These are phyloP conservation scores for Komagataella pastoris DNA, from an alignment of 805 yeast genomes.

Conservation along the genomic window DNA sequence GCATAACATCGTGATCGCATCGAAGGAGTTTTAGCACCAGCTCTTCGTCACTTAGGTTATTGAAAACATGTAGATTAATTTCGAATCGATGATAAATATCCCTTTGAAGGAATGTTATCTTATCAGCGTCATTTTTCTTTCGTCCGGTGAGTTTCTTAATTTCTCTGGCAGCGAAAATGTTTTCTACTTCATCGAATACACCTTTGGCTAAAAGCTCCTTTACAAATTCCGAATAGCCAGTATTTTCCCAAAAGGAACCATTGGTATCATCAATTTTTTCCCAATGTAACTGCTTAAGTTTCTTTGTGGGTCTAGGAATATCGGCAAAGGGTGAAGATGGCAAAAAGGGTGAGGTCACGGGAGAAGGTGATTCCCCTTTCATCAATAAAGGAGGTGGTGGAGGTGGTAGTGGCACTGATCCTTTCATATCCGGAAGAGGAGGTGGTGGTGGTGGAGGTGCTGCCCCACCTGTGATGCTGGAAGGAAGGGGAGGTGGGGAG, in stretches of 20 bases:
- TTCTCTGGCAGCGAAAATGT: conserved; percentile 77
- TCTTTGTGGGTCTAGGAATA: conserved; percentile 57
- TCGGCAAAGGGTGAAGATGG: conserved; percentile 26
- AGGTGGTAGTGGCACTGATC: conserved; percentile 19
- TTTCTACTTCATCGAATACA: conserved; percentile 71
- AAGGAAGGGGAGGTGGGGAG: conserved; percentile 22
- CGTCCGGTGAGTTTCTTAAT: conserved; percentile 33
- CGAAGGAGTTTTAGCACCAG: conserved; percentile 58
- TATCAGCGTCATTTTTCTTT: conserved; percentile 34
- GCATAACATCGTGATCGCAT: conserved; percentile 63
- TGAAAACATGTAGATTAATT: conserved; percentile 75
- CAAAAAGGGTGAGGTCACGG: conserved; percentile 11
- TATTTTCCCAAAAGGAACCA: conserved; percentile 74
- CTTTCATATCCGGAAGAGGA: conserved; percentile 14
- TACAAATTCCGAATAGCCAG: conserved; percentile 43
- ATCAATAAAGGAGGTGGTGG: conserved; percentile 12
- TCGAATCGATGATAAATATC: conserved; percentile 93
- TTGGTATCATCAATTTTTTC: conserved; percentile 79
- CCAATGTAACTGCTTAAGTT: conserved; percentile 94
- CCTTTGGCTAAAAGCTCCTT: conserved; percentile 64
- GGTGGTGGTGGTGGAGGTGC: conserved; percentile 18
- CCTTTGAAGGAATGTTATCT: conserved; percentile 60
- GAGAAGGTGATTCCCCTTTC: conserved; percentile 4
- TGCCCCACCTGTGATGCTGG: conserved; percentile 2
- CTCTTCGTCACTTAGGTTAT: conserved; percentile 45